Base-by-base conservation (phyloP, 352 stramenopile species). In the Pythium phragmitis region DNA sequence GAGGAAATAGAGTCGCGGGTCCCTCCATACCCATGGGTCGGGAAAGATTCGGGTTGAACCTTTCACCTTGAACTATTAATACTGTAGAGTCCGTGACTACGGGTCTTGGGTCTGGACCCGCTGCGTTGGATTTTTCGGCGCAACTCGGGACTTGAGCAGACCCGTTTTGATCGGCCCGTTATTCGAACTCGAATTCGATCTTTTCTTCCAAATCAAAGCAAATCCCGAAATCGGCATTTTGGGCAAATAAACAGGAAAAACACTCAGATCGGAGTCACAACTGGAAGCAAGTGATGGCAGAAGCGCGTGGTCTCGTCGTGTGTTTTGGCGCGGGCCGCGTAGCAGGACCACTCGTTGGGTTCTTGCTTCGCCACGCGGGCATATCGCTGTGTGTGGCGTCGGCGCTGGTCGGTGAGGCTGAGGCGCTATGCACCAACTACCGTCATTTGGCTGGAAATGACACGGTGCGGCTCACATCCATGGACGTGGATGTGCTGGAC, bases 301-400 rank as follows among this genome's bases (percentile, higher is more conserved):
- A 60, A 33, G 41, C 36, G 7, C 30, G 16, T 16, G 43, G 51
- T 13, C 21, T 50, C 11, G 74, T 82, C 9, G 71, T 74, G 43
- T 79, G 71, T 68, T 79, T 82, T 63, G 80, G 80, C n/a, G 73
- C 77, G 1, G 80, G 80, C 13, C 66, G 70, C 8, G 75, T 89
- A 46, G 69, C 68, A 14, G 68, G 59, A 1, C 77, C 77, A 21
- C 63, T 82, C 4, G 69, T 83, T 1, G 68, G 67, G 57, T 79
- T 77, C 34, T 28, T 85, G 57, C 64, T 80, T 37, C 70, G 72
- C 14, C 30, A 65, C 21, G 9, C 54, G n/a, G 12, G n/a, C 7
- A 62, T 63, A 9, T 58, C 59, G 30, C 55, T 84, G 13, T 67
- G 45, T 14, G 56, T 84, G 7, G 70, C 62, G 21, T 72, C 71